Evolutionary conservation across 2,329 filamentous ascomycete genomes (phyloP), one percentile per base, ranked within the genome.

Genomic region (Chaetomium globosum): DNA sequence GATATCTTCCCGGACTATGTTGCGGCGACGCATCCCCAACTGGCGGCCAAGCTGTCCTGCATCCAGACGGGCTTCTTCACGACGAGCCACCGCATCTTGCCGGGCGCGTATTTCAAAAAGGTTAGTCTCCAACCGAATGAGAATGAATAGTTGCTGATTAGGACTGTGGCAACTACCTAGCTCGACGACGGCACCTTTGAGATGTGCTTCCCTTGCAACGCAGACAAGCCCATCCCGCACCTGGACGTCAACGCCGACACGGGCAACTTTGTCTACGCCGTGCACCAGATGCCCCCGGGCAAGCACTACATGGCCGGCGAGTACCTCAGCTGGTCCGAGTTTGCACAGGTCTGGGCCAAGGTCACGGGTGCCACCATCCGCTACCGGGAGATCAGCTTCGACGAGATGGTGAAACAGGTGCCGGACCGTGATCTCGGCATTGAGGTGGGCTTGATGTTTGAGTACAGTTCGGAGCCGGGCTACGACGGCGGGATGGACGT

Each of bases 41-140:
- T 85, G 36, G 80, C 80, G 7, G 73, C 72, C 59, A 85, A 84
- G 73, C 82, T 81, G 77, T 82, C 79, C 6, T 83, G 79, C 71
- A 79, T 83, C 26, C 81, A 83, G 9, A 83, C 81, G 0, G 82
- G 82, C 0, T 83, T 71, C 68, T 83, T 83, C 62, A 81, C 72
- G 51, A 80, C 77, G 0, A 84, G 82, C 67, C 81, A 82, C 71
- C 75, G 75, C 1, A 78, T 84, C 36, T 69, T 82, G 12, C 81
- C 81, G 0, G 67, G 76, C 16, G 78, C 78, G 0, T 85, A 83
- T 65, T 77, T 85, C 33, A 68, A 67, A 21, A 83, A 80, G 76
- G 82, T 82, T 23, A 46, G 53, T 75, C 71, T 36, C 19, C 7
- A 54, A 6, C 28, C 49, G 26, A 26, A 26, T 26, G 26, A 26